Evolutionary conservation across 179 eudicot species (phyloP).

Genomic region (Gypsophila paniculata): DNA sequence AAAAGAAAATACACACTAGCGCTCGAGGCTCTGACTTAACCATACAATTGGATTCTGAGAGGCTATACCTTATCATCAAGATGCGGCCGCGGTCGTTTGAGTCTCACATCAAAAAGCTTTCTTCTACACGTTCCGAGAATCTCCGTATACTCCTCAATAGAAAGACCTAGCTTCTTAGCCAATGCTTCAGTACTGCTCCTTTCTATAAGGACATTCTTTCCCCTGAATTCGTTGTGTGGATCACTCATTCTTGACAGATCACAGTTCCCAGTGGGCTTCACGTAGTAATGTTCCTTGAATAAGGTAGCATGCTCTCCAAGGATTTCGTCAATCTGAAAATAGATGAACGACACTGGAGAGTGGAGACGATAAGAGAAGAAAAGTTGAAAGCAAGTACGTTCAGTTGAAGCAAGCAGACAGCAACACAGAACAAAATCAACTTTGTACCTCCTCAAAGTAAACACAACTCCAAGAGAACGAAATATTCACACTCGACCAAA

Average conservation of each 20-base stretch:
- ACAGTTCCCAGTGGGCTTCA: conserved; percentile 78
- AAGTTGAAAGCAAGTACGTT: conserved; percentile 5
- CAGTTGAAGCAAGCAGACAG: neutral
- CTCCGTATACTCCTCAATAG: conserved; percentile 53
- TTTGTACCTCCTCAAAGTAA: no score
- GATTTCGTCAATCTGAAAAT: conserved; percentile 55
- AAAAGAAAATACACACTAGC: neutral
- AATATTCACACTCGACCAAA: no score
- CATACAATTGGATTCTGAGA: neutral
- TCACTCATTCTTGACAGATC: conserved; percentile 82
- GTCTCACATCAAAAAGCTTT: conserved; percentile 68
- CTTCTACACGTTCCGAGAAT: conserved; percentile 52
- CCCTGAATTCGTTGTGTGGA: conserved; percentile 80
- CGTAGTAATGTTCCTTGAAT: conserved; percentile 79
- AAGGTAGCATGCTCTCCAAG: conserved; percentile 64
- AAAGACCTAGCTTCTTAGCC: conserved; percentile 57
- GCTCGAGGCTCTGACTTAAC: neutral
- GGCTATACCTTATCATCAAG: conserved; percentile 76
- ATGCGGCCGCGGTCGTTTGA: conserved; percentile 69
- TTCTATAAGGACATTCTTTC: conserved; percentile 83
- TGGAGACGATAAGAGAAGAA: neutral
- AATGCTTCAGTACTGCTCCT: conserved; percentile 59
- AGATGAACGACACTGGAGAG: neutral
- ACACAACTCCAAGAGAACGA: no score
- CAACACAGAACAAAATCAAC: neutral